phyloP scores from a whole-genome alignment of 805 yeast genomes.

The Saturnispora ahearnii region DNA sequence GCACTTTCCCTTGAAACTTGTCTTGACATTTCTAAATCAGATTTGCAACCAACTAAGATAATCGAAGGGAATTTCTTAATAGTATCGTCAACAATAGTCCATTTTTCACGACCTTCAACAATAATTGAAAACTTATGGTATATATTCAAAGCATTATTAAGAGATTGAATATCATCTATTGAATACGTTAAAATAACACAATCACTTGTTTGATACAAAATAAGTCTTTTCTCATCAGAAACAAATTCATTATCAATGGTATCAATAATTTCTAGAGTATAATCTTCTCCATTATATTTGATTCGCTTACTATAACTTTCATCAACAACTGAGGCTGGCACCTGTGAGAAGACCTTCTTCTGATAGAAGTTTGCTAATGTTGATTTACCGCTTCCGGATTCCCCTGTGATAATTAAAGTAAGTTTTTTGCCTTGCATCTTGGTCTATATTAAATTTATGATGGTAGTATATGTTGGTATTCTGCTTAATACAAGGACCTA shows the following conservation, averaged over 20 bases:
- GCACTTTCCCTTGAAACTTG: conserved; percentile 49
- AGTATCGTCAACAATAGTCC: conserved; percentile 1
- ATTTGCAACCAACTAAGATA: conserved; percentile 65
- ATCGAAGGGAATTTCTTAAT: conserved; percentile 17
- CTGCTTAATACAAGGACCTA: too few species aligned
- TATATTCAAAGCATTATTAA: conserved; percentile 10
- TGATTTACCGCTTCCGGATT: conserved; percentile 27
- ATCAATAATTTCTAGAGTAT: conserved; percentile 50
- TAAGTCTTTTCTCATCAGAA: conserved; percentile 16
- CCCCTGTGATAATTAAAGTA: conserved; percentile 26
- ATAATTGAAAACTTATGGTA: conserved; percentile 29
- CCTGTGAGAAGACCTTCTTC: conserved; percentile 17
- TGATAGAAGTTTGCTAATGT: conserved; percentile 20
- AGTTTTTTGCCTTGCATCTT: conserved; percentile 5
- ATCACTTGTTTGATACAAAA: conserved; percentile 30
- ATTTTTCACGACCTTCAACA: conserved; percentile 8
- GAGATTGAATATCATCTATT: conserved; percentile 30
- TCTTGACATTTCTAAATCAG: conserved; percentile 67
- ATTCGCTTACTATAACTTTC: conserved; percentile 20
- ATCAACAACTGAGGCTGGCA: conserved; percentile 22
- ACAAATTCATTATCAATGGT: conserved; percentile 79
- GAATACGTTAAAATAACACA: conserved; percentile 43
- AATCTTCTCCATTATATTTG: conserved; percentile 31
- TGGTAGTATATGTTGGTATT: not conserved
- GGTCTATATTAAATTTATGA: not conserved